A percentile compares a stretch with the other conserved stretches of the same genome.
Evolutionary conservation across 768 basidiomycete genomes (phyloP).

Genomic region (Termitomyces sp.): DNA sequence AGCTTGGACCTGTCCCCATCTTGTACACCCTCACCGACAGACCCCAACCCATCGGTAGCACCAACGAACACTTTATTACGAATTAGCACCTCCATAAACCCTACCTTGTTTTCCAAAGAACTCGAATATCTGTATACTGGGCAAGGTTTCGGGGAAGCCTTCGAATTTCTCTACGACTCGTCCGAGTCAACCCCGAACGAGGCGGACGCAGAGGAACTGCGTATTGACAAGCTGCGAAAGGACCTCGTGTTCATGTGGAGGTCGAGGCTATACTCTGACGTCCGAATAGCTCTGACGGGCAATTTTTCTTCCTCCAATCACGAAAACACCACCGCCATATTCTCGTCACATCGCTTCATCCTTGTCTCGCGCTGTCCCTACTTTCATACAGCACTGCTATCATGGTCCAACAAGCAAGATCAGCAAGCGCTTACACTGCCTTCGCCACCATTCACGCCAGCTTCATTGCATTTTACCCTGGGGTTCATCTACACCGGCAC

Average conservation of each 20-base stretch:
- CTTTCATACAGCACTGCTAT: slow-evolving; percentile 75
- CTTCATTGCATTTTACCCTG: slow-evolving; percentile 89
- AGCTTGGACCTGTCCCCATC: slow-evolving; percentile 47
- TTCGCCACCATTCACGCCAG: slow-evolving; percentile 91
- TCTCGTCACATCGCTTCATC: slow-evolving; percentile 91
- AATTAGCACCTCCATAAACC: slow-evolving; percentile 62
- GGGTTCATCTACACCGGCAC: slow-evolving; percentile 96
- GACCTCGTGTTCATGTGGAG: slow-evolving; percentile 98
- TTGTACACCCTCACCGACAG: slow-evolving; percentile 28
- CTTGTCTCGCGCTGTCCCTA: slow-evolving; percentile 86
- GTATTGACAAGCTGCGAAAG: slow-evolving; percentile 83
- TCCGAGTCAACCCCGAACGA: slow-evolving; percentile 45
- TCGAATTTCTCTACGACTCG: slow-evolving; percentile 81
- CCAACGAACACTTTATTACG: slow-evolving; percentile 46
- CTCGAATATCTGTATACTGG: slow-evolving; percentile 95
- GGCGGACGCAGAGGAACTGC: slow-evolving; percentile 37
- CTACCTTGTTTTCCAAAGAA: slow-evolving; percentile 81
- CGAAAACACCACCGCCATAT: slow-evolving; percentile 72
- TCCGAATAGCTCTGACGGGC: slow-evolving; percentile 73
- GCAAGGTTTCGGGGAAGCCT: slow-evolving; percentile 81
- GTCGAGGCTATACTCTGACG: slow-evolving; percentile 88
- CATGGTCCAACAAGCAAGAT: slow-evolving; percentile 45
- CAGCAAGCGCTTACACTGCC: slow-evolving; percentile 66
- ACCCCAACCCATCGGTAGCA: slow-evolving; percentile 38
- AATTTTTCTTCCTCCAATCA: slow-evolving; percentile 58